Percentiles rank a stretch among this genome's conserved stretches.
These are phyloP conservation scores for Westerdykella ornata DNA, from an alignment of 2,329 filamentous ascomycete species.

Conservation along the genomic window DNA sequence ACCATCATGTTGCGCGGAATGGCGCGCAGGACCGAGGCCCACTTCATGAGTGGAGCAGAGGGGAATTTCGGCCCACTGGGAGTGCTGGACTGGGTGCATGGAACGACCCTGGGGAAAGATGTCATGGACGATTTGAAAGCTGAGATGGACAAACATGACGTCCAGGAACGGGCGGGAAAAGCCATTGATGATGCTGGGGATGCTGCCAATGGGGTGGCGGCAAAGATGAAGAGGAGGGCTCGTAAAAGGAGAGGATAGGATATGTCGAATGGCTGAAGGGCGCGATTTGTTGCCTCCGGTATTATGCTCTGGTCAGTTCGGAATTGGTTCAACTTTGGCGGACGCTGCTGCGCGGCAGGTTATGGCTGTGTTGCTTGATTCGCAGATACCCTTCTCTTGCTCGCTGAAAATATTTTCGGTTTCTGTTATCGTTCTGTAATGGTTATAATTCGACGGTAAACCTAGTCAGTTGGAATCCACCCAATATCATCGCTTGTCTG, in stretches of 20 bases:
- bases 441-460: too few relatives aligned
- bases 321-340: too few relatives aligned
- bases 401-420: too few relatives aligned
- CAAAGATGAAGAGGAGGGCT: conserved; percentile 22
- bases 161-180: conserved; percentile 40
- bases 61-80: conserved; percentile 60
- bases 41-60: conserved; percentile 51
- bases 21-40: conserved; percentile 52
- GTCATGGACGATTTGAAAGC: conserved; percentile 50
- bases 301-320: too few relatives aligned
- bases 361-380: too few relatives aligned
- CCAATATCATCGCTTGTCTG: not conserved
- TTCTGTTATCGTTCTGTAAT: too few relatives aligned
- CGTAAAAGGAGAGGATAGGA: conserved; percentile 22
- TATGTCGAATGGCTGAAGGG: not conserved
- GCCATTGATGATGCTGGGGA: conserved; percentile 32
- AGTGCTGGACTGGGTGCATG: conserved; percentile 41
- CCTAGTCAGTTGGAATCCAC: not conserved
- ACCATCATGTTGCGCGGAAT: conserved; percentile 53
- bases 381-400: too few relatives aligned
- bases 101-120: conserved; percentile 48
- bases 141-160: conserved; percentile 51
- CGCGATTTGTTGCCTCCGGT: too few relatives aligned
- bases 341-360: too few relatives aligned
- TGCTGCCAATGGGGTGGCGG: conserved; percentile 25